Base-by-base conservation (phyloP, 345 rosid genomes). In the Psidium guajava region DNA sequence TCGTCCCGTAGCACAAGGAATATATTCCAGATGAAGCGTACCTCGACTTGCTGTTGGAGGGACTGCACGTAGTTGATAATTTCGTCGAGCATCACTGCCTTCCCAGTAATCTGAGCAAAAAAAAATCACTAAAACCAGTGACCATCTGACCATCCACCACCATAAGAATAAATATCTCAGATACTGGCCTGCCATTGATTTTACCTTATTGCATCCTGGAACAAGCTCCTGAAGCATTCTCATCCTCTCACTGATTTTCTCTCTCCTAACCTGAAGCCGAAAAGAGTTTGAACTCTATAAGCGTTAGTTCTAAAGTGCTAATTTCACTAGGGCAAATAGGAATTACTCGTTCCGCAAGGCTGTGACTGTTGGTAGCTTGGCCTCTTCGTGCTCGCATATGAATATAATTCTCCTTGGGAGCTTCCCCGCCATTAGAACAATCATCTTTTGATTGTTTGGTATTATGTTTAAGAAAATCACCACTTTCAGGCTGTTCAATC, bases 71-170 rank as follows among this genome's bases (percentile, higher is more conserved):
- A 95, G 90, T 97, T 97, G 87, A 97, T 97, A 85, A 97, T 97
- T 93, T 97, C 99, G 85, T 95, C 98, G 25, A 97, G 99, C 99
- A 97, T 97, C 77, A 95, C 98, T 44, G 98, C 98, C 90, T 97
- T 97, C 53, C 98, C 99, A 49, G 98, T 97, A 85, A 97, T 97
- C 99, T 97, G 88, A 87, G 85, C 54, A n/a, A 86, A 36, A 83
- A 85, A 40, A 85, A 88, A 86, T 74, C 53, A 69, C 50, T 57
- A 54, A 69, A 69, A 21, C 24, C 77, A 84, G 74, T 86, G 50
- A 87, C 84, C 52, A 89, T 52, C n/a, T n/a, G n/a, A n/a, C 47
- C 53, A 40, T 6, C 82, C 20, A 47, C 11, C 32, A 50, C 54
- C 10, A 81, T 15, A 85, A 49, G 44, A 83, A 51, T 44, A 50